Conservation (phyloP, 176 grass and related monocot species). For the Hsuehochloa calcarea region DNA sequence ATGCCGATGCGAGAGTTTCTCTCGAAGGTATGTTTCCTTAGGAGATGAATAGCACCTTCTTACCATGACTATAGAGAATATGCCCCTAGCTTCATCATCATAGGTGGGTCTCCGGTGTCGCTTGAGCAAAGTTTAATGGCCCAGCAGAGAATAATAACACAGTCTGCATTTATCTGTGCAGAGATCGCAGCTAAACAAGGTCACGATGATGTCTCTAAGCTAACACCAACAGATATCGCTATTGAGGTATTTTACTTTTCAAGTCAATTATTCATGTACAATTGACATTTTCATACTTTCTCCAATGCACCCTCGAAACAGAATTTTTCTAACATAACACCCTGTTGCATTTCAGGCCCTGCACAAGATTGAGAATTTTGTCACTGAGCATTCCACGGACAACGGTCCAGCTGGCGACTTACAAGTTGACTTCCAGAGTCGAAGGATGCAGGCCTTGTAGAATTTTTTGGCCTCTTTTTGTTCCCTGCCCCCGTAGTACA, state of each 20-base stretch:
- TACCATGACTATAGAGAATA: neutral
- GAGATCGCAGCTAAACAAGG: constrained; percentile 79
- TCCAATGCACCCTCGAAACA: neutral
- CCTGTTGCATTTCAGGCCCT: constrained; percentile 46
- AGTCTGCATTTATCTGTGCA: constrained; percentile 23
- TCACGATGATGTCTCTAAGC: constrained; percentile 57
- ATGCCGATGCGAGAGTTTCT: constrained; percentile 67
- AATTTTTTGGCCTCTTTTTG: neutral
- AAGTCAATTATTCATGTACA: neutral
- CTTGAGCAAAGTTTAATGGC: neutral
- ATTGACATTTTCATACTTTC: neutral
- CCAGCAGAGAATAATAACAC: constrained; percentile 7
- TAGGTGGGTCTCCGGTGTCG: neutral
- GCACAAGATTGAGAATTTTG: constrained; percentile 40
- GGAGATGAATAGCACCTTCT: neutral
- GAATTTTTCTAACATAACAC: neutral
- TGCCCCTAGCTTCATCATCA: neutral
- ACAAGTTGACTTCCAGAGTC: neutral
- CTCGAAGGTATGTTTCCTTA: constrained; percentile 54
- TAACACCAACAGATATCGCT: constrained; percentile 75
- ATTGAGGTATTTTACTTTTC: constrained; percentile 53
- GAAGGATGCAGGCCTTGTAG: neutral
- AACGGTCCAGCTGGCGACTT: neutral
- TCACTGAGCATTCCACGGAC: neutral
- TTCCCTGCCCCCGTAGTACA: neutral